phyloP scores from a whole-genome alignment of 2,329 filamentous ascomycete genomes.

The Chaetomium sp. region DNA sequence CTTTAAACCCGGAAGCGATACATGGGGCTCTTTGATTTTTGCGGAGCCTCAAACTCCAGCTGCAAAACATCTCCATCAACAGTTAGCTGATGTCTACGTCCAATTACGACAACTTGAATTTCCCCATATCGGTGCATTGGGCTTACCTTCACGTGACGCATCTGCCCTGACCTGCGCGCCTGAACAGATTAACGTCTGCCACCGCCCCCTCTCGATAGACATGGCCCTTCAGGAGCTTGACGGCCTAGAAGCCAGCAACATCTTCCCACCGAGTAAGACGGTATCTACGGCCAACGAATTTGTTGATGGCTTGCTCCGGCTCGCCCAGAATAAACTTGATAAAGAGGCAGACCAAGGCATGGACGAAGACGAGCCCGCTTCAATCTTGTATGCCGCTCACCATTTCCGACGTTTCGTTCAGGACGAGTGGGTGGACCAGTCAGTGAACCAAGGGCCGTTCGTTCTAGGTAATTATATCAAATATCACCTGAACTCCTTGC shows the following conservation, averaged over 20 bases:
- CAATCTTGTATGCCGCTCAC: constrained; percentile 6
- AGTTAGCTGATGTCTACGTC: constrained; percentile 5
- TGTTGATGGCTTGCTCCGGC: background rate
- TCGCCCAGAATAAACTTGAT: constrained; percentile 1
- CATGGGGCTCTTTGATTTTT: background rate
- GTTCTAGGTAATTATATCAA: no score
- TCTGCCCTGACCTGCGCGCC: constrained; percentile 1
- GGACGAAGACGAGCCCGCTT: constrained; percentile 4
- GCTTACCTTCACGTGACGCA: background rate
- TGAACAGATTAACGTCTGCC: background rate
- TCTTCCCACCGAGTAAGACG: constrained; percentile 1
- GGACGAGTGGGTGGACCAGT: constrained; percentile 3
- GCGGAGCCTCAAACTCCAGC: background rate
- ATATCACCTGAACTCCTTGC: no score
- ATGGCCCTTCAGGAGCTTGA: constrained; percentile 3
- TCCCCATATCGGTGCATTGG: constrained; percentile 4
- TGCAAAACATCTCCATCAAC: background rate
- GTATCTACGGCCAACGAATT: constrained; percentile 1
- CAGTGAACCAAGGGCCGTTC: background rate
- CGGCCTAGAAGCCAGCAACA: background rate
- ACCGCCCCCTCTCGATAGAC: constrained; percentile 7
- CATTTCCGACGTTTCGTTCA: constrained; percentile 7
- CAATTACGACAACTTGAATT: constrained; percentile 6
- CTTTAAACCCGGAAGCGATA: background rate
- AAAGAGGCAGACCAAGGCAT: constrained; percentile 1